A percentile compares a stretch with the other conserved stretches of the same genome.
phyloP scores from a whole-genome alignment of 352 stramenopile genomes.

The Globisporangium spinosum region DNA sequence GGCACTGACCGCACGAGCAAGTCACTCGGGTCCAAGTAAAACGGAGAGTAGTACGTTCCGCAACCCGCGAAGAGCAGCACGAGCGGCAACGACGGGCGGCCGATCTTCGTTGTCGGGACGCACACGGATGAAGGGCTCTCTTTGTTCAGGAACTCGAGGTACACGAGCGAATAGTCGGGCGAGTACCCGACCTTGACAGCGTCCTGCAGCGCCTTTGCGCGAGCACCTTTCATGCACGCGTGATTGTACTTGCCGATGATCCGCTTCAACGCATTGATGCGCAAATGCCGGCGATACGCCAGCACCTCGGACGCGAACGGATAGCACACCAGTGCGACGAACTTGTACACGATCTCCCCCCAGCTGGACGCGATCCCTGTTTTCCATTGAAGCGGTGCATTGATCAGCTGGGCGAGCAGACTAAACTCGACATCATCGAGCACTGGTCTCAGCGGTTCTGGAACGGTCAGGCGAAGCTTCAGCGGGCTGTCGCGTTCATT shows the following conservation, averaged over 20 bases:
- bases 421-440: conserved; percentile 69
- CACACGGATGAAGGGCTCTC: conserved; percentile 69
- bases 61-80: conserved; percentile 76
- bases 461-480: conserved; percentile 56
- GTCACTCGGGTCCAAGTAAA: conserved; percentile 79
- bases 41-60: conserved; percentile 76
- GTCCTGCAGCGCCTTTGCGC: conserved; percentile 63
- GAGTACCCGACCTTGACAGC: conserved; percentile 78
- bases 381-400: conserved; percentile 54
- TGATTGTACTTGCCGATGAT: conserved; percentile 78
- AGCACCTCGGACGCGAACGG: conserved; percentile 65
- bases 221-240: conserved; percentile 74
- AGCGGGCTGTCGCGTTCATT: conserved; percentile 65
- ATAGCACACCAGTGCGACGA: conserved; percentile 66
- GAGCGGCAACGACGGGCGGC: conserved; percentile 64
- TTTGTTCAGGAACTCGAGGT: conserved; percentile 74
- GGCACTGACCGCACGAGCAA: conserved; percentile 74
- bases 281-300: conserved; percentile 63
- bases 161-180: conserved; percentile 76
- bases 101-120: conserved; percentile 66
- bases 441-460: conserved; percentile 51
- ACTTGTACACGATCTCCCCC: conserved; percentile 52
- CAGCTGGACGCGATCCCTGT: conserved; percentile 43
- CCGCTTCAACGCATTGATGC: conserved; percentile 73
- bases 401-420: conserved; percentile 60